Conservation (phyloP, 257 asterid species). For the Nicotiana paniculata region DNA sequence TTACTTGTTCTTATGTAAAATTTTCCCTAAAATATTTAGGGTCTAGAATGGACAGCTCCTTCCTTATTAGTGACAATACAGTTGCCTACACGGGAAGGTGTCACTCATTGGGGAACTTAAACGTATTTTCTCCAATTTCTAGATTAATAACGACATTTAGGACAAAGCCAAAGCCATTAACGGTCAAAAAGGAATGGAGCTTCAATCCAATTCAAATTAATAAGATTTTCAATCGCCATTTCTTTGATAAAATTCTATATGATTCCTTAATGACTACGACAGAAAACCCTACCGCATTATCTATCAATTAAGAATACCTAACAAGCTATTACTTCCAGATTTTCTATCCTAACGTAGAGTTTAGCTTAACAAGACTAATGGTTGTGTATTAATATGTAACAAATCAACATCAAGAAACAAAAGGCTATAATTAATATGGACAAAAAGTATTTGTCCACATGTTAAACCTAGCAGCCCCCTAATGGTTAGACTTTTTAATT, state of each 20-base stretch:
- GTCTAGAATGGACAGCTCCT: neutral
- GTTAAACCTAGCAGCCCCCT: neutral
- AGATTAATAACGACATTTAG: neutral
- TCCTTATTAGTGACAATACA: neutral
- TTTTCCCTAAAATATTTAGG: too few species aligned
- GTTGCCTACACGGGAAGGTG: neutral
- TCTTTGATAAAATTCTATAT: neutral
- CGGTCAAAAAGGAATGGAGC: neutral
- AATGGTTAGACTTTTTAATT: neutral
- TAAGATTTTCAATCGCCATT: neutral
- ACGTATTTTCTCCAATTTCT: neutral
- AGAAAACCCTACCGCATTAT: neutral
- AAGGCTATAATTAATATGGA: neutral
- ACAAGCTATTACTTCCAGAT: neutral
- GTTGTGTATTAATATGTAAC: neutral
- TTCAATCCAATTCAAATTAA: neutral
- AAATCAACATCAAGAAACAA: neutral
- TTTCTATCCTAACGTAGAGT: neutral
- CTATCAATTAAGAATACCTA: slow-evolving; percentile 3
- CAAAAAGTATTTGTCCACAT: neutral
- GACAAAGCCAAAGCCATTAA: neutral
- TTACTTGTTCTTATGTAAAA: too few species aligned
- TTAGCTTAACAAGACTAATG: neutral
- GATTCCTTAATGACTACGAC: neutral
- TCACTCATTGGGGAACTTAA: neutral